Percentiles rank a stretch among this genome's conserved stretches.
Conservation (phyloP, 148 eudicot species). For the Cornus suecica region DNA sequence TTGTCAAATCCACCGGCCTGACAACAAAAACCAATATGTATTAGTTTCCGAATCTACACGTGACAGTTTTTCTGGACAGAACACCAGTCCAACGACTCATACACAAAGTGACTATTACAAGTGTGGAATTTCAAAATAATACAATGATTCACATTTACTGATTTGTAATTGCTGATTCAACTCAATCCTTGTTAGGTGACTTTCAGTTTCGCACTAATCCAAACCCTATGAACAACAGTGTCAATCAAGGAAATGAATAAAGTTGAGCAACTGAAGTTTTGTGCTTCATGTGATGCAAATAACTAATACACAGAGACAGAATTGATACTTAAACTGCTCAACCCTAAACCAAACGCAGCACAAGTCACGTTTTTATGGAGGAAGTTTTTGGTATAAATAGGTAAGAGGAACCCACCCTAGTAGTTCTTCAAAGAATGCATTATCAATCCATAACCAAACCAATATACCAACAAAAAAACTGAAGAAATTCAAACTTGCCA, state of each 20-base stretch:
- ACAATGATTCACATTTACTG: background rate
- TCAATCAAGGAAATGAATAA: background rate
- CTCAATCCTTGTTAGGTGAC: background rate
- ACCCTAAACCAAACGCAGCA: background rate
- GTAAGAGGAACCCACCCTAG: background rate
- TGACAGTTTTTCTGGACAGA: background rate
- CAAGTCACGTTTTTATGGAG: no score
- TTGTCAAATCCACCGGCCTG: constrained; percentile 91
- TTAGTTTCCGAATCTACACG: background rate
- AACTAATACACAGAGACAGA: background rate
- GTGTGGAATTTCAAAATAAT: background rate
- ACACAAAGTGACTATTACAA: background rate
- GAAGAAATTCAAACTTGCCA: background rate
- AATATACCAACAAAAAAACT: background rate
- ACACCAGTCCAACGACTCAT: background rate
- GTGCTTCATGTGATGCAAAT: background rate
- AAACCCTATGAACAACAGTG: no score
- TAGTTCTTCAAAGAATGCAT: background rate
- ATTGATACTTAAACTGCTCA: background rate
- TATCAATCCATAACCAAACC: background rate
- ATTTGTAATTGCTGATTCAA: background rate
- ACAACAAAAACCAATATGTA: background rate
- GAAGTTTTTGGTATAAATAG: background rate
- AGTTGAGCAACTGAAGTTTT: background rate
- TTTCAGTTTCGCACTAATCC: background rate